Evolutionary conservation across 352 stramenopile species (phyloP), one percentile per base, ranked within the genome.

Genomic region (Pelagophyceae sp.): DNA sequence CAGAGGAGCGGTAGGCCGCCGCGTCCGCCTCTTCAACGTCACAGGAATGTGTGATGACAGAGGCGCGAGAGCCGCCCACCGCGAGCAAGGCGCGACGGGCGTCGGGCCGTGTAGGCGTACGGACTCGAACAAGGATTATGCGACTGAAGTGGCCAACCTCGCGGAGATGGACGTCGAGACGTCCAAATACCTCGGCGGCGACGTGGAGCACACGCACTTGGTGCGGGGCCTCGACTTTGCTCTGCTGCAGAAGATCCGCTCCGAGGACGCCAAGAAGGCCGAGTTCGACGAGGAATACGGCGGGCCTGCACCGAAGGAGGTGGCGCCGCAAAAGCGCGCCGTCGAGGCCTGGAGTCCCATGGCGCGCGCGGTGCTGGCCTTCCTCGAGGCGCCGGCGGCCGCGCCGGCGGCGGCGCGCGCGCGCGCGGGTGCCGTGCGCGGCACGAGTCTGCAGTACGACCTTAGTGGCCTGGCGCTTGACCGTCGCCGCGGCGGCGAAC

Each of bases 141-240:
- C 33, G 29, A 72, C 37, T 19, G 35, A 72, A 15, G 38, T 58
- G 3, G 38, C 33, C 2, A 37, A 31, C 38, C 31, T 58, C 35
- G 61, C 27, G 5, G 67, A 74, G 1, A 58, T 74, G 20, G 38
- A 74, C 60, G 75, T 74, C 20, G 77, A 84, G 35, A 58, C 85
- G 17, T 81, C 81, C 78, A 93, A 93, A 81, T 92, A 91, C 64
- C 78, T 93, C 1, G 88, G 86, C 33, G 88, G 89, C 60, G 90
- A 94, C 75, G 82, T 92, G 79, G 84, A 89, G 74, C 89, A 93
- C 83, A 93, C 91, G 38, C 90, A 94, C 81, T 76, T 95, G 27
- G 90, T 95, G 1, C 96, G 94, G 76, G 85, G 92, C 80, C 31
- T 97, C 69, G 91, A 97, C 86, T 87, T 90, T 50, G 85, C 90